A percentile compares a stretch with the other conserved stretches of the same genome.
phyloP scores from a whole-genome alignment of 2,329 filamentous ascomycete species.

The Paecilomyces niveus region DNA sequence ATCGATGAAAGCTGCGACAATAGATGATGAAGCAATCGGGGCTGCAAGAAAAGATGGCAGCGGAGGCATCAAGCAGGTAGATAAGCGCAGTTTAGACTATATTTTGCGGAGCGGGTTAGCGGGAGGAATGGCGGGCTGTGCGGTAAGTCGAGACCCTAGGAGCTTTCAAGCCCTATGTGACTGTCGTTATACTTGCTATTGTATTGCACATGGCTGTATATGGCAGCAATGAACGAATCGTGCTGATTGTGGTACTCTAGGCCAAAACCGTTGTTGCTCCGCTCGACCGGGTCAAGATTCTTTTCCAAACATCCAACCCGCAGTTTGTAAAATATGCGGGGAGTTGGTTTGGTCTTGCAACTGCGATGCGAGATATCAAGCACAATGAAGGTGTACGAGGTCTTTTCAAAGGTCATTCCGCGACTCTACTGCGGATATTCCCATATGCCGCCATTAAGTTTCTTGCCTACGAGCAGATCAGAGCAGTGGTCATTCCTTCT shows the following conservation, averaged over 20 bases:
- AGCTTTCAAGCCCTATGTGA: not conserved
- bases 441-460: slow-evolving; percentile 98
- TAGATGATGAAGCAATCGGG: slow-evolving; percentile 9
- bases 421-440: slow-evolving; percentile 88
- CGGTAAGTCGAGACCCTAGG: slow-evolving; percentile 51
- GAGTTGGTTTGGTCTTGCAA: slow-evolving; percentile 76
- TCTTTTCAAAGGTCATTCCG: slow-evolving; percentile 88
- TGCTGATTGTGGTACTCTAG: slow-evolving; percentile 38
- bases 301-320: slow-evolving; percentile 93
- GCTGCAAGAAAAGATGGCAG: slow-evolving; percentile 9
- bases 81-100: slow-evolving; percentile 76
- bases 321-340: slow-evolving; percentile 90
- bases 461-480: slow-evolving; percentile 93
- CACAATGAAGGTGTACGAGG: slow-evolving; percentile 64
- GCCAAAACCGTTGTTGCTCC: slow-evolving; percentile 94
- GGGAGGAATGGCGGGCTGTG: slow-evolving; percentile 85
- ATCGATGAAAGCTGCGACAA: slow-evolving; percentile 7
- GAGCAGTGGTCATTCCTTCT: slow-evolving; percentile 65
- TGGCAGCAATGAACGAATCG: slow-evolving; percentile 2
- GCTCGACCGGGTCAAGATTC: slow-evolving; percentile 95
- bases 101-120: slow-evolving; percentile 75
- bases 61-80: slow-evolving; percentile 35
- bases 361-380: slow-evolving; percentile 79
- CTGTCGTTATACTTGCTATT: not conserved
- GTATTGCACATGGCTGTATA: not conserved